A percentile compares a stretch with the other conserved stretches of the same genome.
phyloP scores from a whole-genome alignment of 805 yeast species.

The Yamadazyma philogaea region DNA sequence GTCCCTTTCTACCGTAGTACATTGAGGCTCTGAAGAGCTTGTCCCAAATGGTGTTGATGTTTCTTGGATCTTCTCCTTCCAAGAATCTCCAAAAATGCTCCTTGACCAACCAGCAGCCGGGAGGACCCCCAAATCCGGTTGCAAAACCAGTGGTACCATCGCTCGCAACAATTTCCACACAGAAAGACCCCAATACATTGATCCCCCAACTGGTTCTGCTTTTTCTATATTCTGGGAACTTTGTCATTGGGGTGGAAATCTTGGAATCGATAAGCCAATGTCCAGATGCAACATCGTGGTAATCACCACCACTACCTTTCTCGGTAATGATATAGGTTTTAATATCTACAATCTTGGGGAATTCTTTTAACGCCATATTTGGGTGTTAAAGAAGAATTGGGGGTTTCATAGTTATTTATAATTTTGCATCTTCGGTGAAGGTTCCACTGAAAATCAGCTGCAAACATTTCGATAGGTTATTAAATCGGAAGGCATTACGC shows the following conservation, averaged over 20 bases:
- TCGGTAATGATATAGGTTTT: slow-evolving; percentile 43
- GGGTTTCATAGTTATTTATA: too few relatives aligned
- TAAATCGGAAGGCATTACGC: too few relatives aligned
- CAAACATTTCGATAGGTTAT: not conserved
- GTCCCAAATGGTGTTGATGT: slow-evolving; percentile 45
- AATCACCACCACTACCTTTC: slow-evolving; percentile 50
- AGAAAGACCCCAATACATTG: slow-evolving; percentile 49
- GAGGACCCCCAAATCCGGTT: slow-evolving; percentile 53
- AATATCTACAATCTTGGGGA: slow-evolving; percentile 44
- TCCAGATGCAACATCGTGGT: slow-evolving; percentile 47
- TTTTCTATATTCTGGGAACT: slow-evolving; percentile 42
- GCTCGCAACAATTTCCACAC: slow-evolving; percentile 46
- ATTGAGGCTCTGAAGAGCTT: slow-evolving; percentile 47
- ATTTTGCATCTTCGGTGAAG: too few relatives aligned
- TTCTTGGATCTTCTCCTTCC: slow-evolving; percentile 47
- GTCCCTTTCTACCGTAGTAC: slow-evolving; percentile 51
- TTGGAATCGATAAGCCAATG: slow-evolving; percentile 49
- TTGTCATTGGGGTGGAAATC: slow-evolving; percentile 50
- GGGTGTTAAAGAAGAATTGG: not conserved
- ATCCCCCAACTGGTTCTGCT: slow-evolving; percentile 50
- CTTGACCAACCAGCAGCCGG: slow-evolving; percentile 47
- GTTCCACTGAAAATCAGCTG: too few relatives aligned
- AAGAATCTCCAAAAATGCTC: slow-evolving; percentile 46
- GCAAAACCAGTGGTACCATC: slow-evolving; percentile 51
- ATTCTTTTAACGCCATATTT: slow-evolving; percentile 24